Base-by-base conservation (phyloP, 2,329 filamentous ascomycete genomes). In the Tolypocladium tropicale region DNA sequence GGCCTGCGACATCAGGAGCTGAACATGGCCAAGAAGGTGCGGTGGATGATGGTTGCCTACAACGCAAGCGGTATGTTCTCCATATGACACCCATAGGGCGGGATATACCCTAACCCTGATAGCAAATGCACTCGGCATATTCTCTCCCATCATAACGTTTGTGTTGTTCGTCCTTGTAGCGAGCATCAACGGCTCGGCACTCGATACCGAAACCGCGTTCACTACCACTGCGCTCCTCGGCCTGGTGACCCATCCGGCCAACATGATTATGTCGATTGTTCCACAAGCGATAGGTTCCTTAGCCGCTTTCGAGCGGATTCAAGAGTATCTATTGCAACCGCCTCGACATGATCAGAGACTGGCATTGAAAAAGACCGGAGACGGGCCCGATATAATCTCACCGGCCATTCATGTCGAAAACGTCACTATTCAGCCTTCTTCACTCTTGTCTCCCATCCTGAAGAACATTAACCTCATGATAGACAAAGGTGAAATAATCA, bases 41-140 rank as follows among this genome's bases (percentile, higher is more conserved):
- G 74, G 36, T 74, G 72, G 72, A 65, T 76, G 30, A 72, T 66
- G 63, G 65, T 75, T 0, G 62, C 64, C 18, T 74, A 76, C 56
- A 74, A 73, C 57, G 70, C 72, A 1, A 71, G 69, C 23, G 73
- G 73, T 74, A 56, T 30, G 54, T 65, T 66, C 30, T 37, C n/a
- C 21, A 48, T 21, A n/a, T 37, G 11, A 53, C 49, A 23, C 9
- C 58, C 37, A 56, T 16, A n/a, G 28, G 9, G 52, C 46, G n/a
- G 34, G 36, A 37, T 37, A 37, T 37, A 7, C 9, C 36, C 36
- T 37, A 37, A 37, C 36, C 36, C n/a, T n/a, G 7, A 18, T 37
- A 72, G 74, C 74, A 9, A 76, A 76, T 59, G 70, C 72, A 0
- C 59, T 74, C 7, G 74, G 74, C 0, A 71, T 76, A 39, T 76